Evolutionary conservation across 805 yeast species (phyloP), one percentile per base, ranked within the genome.

Genomic region (Candida maesae): DNA sequence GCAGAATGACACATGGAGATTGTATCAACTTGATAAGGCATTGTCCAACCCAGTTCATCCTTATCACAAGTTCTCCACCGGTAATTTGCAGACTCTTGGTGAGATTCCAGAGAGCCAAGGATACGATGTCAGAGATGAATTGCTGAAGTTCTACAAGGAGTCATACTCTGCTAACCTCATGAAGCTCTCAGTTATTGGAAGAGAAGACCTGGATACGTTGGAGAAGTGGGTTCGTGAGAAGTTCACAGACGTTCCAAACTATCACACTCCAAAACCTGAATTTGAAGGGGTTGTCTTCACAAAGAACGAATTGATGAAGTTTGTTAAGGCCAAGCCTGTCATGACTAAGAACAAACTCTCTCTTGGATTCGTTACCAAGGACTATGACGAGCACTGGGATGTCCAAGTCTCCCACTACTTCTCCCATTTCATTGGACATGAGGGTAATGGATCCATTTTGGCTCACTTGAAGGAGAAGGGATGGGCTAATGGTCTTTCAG

Each of bases 381-480:
- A 85, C 55, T 81, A 81, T 49, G 74, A 76, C 38, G 74, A 73
- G 19, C 60, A 66, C 37, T 85, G 90, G 85, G 73, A 74, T 39
- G 71, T 74, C 18, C 78, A 78, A 51, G 95, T 97, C 0, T 71
- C 76, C 6, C 76, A 73, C 41, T 84, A 88, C 61, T 74, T 68
- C 50, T 77, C 90, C 16, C 97, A 93, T 60, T 68, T 93, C 39
- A 66, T 91, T 35, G 98, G 98, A 30, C 98, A 91, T 61, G 99
- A 91, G 65, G 85, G 93, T 35, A 72, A 81, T 36, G 98, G 98
- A 2, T 88, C 96, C 2, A 60, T 91, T 15, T 68, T 88, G 26
- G 75, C 80, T 41, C 73, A 71, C 49, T 73, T 91, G 50, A 91
- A 88, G 63, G 59, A 65, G 25, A 67, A 74, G 48, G 84, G 90